Evolutionary conservation across 78 protist genomes (phyloP).

Genomic region (Speleostelium caveatum): DNA sequence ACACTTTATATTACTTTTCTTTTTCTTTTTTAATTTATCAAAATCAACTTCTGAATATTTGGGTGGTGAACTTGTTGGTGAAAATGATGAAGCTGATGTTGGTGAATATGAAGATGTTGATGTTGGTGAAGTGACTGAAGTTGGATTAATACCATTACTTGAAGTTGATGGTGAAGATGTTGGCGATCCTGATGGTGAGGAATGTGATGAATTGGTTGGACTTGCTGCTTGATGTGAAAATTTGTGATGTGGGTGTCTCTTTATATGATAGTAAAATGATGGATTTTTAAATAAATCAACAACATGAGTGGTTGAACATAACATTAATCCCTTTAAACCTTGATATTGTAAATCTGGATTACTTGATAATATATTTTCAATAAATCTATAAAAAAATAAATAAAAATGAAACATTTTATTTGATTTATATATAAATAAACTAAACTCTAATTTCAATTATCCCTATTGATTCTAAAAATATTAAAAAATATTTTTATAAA

Average conservation of each 20-base stretch:
- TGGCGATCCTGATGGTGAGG: not conserved
- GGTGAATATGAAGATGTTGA: not conserved
- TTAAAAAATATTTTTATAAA: too few species aligned
- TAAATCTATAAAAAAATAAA: slow-evolving; percentile 16
- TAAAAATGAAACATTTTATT: too few species aligned
- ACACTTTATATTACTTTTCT: slow-evolving; percentile 46
- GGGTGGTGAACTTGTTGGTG: slow-evolving; percentile 41
- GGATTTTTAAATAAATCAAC: slow-evolving; percentile 72
- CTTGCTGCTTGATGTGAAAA: not conserved
- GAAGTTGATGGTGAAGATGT: not conserved
- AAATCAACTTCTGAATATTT: slow-evolving; percentile 69
- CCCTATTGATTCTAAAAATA: not conserved
- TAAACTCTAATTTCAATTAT: not conserved
- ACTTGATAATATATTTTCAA: slow-evolving; percentile 52
- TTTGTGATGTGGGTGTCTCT: slow-evolving; percentile 72
- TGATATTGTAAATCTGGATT: slow-evolving; percentile 49
- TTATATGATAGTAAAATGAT: slow-evolving; percentile 55
- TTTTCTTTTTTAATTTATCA: slow-evolving; percentile 50
- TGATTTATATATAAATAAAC: not conserved
- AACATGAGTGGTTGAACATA: slow-evolving; percentile 55
- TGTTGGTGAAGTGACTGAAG: not conserved
- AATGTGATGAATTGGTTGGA: not conserved
- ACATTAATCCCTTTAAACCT: slow-evolving; percentile 69
- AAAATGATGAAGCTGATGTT: not conserved
- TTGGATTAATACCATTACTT: not conserved